Evolutionary conservation across 148 eudicot species (phyloP), one percentile per base, ranked within the genome.

Genomic region (Vaccinium macrocarpon): DNA sequence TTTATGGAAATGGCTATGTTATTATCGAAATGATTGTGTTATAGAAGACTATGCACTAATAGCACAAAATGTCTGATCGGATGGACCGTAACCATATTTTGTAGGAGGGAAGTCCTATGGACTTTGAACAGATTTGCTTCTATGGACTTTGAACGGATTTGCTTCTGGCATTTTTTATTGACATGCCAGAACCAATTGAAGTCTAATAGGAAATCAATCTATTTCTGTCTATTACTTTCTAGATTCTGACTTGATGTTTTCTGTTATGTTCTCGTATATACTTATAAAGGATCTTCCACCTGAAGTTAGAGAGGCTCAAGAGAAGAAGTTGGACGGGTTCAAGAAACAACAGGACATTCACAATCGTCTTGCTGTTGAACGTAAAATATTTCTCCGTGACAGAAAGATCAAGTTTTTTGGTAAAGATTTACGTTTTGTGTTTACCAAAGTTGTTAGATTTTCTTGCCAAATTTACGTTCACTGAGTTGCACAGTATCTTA

Each of bases 381-480:
- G 95, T 77, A 92, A 90, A 88, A 84, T 91, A 80, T 93, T 93
- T 83, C 75, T 97, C 84, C 96, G 93, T 79, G 87, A 95, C 87
- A 92, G 92, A 83, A 95, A 92, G 91, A 89, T 93, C 57, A 95
- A 91, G 86, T 97, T 97, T 89, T 97, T 97, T 88, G 99, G 98
- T 97, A 89, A 86, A 21, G 15, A 84, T 29, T 25, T 81, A 42
- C 61, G 59, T 9, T 46, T 72, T 23, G 71, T 32, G 84, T 74
- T n/a, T 50, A 48, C 46, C 81, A 42, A 51, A 27, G 29, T 14
- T 5, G 0, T 38, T 76, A 49, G 14, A 48, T 29, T 10, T 8
- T 53, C 52, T 32, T 83, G 35, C 48, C 16, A 18, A 15, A 16
- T 61, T 64, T 42, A 13, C 76, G 0, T 80, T 29, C 32, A 42